Evolutionary conservation across 1,139 yeast species (phyloP).

Genomic region (Groenewaldozyma sp.): DNA sequence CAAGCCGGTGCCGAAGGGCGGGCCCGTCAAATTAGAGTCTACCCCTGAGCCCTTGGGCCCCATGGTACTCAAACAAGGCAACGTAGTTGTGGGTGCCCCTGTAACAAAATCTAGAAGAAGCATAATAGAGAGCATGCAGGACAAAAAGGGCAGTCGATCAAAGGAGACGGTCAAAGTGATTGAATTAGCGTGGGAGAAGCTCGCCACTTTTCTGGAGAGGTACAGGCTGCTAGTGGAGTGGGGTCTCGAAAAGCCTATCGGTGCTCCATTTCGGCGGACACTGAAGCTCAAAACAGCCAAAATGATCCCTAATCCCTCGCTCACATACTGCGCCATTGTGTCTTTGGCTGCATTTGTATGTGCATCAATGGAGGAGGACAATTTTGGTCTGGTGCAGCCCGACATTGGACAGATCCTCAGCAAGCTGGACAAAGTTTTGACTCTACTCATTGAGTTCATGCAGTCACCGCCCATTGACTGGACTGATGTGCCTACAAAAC

Average conservation of each 20-base stretch:
- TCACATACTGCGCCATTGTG: conserved; percentile 22
- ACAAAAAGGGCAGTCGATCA: conserved; percentile 20
- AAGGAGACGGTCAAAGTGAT: conserved; percentile 12
- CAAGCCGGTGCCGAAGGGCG: conserved; percentile 4
- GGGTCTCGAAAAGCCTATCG: conserved; percentile 15
- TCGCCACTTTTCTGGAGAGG: conserved; percentile 6
- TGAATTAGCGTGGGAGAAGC: conserved; percentile 4
- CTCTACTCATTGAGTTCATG: conserved; percentile 20
- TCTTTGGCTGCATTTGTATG: conserved; percentile 23
- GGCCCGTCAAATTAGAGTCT: background rate
- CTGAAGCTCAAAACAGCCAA: conserved; percentile 22
- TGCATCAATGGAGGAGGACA: conserved; percentile 30
- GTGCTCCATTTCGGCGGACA: conserved; percentile 26
- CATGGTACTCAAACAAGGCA: conserved; percentile 11
- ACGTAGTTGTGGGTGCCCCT: conserved; percentile 10
- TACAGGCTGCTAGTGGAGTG: conserved; percentile 10
- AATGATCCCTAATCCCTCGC: conserved; percentile 22
- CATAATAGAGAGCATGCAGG: conserved; percentile 20
- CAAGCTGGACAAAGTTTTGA: conserved; percentile 21
- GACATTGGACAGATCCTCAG: conserved; percentile 29
- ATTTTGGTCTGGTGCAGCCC: conserved; percentile 32
- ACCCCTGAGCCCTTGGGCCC: background rate
- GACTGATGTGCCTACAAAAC: conserved; percentile 24
- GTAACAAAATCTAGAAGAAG: conserved; percentile 5
- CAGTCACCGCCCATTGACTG: conserved; percentile 28